Conservation (phyloP, 257 asterid species). For the Nicotiana noctiflora region DNA sequence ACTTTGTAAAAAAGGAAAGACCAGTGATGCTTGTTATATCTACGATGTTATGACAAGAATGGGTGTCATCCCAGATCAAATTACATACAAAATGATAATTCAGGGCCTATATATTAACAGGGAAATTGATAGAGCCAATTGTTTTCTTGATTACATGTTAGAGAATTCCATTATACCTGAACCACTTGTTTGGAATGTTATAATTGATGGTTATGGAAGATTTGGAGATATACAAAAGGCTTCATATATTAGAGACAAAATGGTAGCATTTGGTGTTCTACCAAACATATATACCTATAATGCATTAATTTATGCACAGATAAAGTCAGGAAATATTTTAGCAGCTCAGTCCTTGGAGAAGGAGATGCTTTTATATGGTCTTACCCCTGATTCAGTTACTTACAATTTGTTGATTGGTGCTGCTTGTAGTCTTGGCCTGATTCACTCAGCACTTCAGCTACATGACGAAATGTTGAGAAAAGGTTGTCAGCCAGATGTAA, state of each 20-base stretch:
- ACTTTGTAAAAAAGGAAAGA: constrained; percentile 61
- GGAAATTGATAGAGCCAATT: constrained; percentile 41
- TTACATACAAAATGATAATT: constrained; percentile 66
- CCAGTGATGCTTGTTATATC: constrained; percentile 63
- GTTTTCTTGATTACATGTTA: constrained; percentile 50
- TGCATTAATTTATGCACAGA: constrained; percentile 47
- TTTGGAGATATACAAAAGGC: constrained; percentile 43
- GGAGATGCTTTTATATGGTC: constrained; percentile 50
- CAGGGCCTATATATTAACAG: constrained; percentile 56
- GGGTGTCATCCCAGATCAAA: constrained; percentile 60
- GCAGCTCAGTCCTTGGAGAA: constrained; percentile 47
- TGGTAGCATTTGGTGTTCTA: constrained; percentile 53
- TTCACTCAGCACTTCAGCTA: constrained; percentile 43
- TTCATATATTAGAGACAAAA: constrained; percentile 40
- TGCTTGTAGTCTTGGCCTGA: constrained; percentile 47
- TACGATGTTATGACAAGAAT: constrained; percentile 57
- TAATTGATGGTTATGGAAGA: constrained; percentile 61
- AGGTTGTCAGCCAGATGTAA: constrained; percentile 58
- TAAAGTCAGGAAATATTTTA: constrained; percentile 38
- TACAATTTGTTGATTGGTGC: constrained; percentile 76
- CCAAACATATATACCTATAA: constrained; percentile 78
- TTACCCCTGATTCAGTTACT: constrained; percentile 60
- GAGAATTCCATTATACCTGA: constrained; percentile 41
- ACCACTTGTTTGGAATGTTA: constrained; percentile 63
- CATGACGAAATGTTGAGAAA: constrained; percentile 49